These are phyloP conservation scores for Bisporella sp. DNA, from an alignment of 2,329 filamentous ascomycete species.

Conservation along the genomic window DNA sequence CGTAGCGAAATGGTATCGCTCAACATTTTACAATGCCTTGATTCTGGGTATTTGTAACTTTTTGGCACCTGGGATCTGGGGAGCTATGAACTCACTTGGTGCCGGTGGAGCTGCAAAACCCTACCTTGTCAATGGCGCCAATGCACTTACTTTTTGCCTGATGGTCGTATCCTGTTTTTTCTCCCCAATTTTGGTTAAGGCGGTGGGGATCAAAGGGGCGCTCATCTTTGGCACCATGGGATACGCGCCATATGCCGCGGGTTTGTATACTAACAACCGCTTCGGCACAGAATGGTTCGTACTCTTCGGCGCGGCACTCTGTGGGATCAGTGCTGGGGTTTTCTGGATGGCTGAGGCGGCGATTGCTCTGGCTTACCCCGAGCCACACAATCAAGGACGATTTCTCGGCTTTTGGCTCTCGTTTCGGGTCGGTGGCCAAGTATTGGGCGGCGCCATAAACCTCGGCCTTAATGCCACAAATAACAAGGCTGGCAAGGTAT, in stretches of 20 bases:
- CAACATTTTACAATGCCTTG: slow-evolving; percentile 65
- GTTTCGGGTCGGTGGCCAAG: slow-evolving; percentile 53
- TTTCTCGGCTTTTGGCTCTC: slow-evolving; percentile 63
- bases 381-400: slow-evolving; percentile 58
- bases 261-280: slow-evolving; percentile 65
- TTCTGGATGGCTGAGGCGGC: slow-evolving; percentile 74
- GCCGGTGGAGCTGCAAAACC: slow-evolving; percentile 61
- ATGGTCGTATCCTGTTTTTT: slow-evolving; percentile 68
- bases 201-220: slow-evolving; percentile 64
- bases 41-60: slow-evolving; percentile 67
- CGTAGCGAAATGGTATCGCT: slow-evolving; percentile 55
- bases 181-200: slow-evolving; percentile 54
- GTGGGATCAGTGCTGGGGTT: slow-evolving; percentile 46
- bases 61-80: slow-evolving; percentile 65
- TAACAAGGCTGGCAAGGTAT: slow-evolving; percentile 55
- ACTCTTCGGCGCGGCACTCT: slow-evolving; percentile 40
- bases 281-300: slow-evolving; percentile 64
- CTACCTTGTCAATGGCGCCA: slow-evolving; percentile 59
- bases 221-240: slow-evolving; percentile 67
- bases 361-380: slow-evolving; percentile 65
- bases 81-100: slow-evolving; percentile 66
- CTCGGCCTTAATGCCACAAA: slow-evolving; percentile 56
- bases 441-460: slow-evolving; percentile 66
- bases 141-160: slow-evolving; percentile 63
- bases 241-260: slow-evolving; percentile 65